Evolutionary conservation across 2,329 filamentous ascomycete species (phyloP).

Genomic region (Penicillium sp.): DNA sequence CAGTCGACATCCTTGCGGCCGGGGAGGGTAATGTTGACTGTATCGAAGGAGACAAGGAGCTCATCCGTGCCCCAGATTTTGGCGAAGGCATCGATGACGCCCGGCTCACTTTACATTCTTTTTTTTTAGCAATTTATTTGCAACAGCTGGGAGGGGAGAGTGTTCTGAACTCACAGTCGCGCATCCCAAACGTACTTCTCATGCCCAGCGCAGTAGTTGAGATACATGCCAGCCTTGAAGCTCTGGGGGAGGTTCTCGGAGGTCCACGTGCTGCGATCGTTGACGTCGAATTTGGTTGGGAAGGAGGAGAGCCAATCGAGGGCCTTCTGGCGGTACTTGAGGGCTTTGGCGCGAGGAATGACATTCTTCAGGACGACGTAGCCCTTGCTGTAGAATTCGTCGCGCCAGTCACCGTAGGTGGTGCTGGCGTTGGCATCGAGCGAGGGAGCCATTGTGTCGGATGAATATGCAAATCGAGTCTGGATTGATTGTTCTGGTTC

Average conservation of each 20-base stretch:
- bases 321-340: slow-evolving; percentile 26
- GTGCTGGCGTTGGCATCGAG: slow-evolving; percentile 2
- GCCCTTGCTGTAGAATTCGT: slow-evolving; percentile 50
- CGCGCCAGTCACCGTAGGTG: slow-evolving; percentile 43
- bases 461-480: too few species aligned
- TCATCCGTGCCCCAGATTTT: slow-evolving; percentile 45
- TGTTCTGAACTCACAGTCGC: slow-evolving; percentile 26
- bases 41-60: slow-evolving; percentile 31
- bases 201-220: slow-evolving; percentile 41
- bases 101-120: slow-evolving; percentile 35
- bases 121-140: too few species aligned
- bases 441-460: neutral
- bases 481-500: too few species aligned
- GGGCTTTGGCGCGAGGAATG: slow-evolving; percentile 9
- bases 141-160: too few species aligned
- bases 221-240: slow-evolving; percentile 42
- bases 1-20: slow-evolving; percentile 33
- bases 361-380: slow-evolving; percentile 42
- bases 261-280: slow-evolving; percentile 46
- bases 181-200: slow-evolving; percentile 53
- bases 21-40: slow-evolving; percentile 49
- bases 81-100: slow-evolving; percentile 45
- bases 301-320: slow-evolving; percentile 49
- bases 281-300: slow-evolving; percentile 41
- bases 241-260: slow-evolving; percentile 47